phyloP scores from a whole-genome alignment of 345 rosid species.

The Melastoma malabathricum region DNA sequence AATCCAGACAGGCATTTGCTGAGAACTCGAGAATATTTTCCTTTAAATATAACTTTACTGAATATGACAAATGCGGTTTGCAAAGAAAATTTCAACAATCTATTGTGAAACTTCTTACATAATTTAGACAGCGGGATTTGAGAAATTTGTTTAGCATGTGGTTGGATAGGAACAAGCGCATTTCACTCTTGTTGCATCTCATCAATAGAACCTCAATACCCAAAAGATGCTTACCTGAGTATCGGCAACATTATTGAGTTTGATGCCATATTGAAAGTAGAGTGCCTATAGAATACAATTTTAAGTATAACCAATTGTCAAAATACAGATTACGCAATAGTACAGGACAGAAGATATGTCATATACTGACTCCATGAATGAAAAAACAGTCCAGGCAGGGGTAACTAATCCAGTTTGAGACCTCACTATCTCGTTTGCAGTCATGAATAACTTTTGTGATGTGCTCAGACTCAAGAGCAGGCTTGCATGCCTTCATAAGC shows the following conservation, averaged over 20 bases:
- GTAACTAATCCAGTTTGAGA: constrained; percentile 26
- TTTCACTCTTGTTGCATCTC: neutral
- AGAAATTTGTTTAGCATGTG: too few relatives aligned
- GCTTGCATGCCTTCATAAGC: constrained; percentile 79
- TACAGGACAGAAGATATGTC: neutral
- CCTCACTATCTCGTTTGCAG: constrained; percentile 99
- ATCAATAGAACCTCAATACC: neutral
- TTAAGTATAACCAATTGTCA: neutral
- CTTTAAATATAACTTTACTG: too few relatives aligned
- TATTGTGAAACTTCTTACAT: too few relatives aligned
- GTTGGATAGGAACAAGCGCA: too few relatives aligned
- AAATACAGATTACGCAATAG: too few relatives aligned
- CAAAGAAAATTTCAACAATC: too few relatives aligned
- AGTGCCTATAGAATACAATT: constrained; percentile 46
- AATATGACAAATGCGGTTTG: too few relatives aligned
- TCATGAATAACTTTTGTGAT: constrained; percentile 94
- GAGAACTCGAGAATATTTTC: too few relatives aligned
- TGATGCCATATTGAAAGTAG: constrained; percentile 84
- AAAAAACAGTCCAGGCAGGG: constrained; percentile 8
- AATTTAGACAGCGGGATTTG: too few relatives aligned
- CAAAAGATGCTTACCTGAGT: constrained; percentile 48
- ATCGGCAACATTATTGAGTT: constrained; percentile 69
- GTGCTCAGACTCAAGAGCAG: constrained; percentile 84
- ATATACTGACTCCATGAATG: neutral
- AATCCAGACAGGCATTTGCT: too few relatives aligned